A percentile compares a stretch with the other conserved stretches of the same genome.
phyloP scores from a whole-genome alignment of 768 basidiomycete species.

The Auricularia cornea region DNA sequence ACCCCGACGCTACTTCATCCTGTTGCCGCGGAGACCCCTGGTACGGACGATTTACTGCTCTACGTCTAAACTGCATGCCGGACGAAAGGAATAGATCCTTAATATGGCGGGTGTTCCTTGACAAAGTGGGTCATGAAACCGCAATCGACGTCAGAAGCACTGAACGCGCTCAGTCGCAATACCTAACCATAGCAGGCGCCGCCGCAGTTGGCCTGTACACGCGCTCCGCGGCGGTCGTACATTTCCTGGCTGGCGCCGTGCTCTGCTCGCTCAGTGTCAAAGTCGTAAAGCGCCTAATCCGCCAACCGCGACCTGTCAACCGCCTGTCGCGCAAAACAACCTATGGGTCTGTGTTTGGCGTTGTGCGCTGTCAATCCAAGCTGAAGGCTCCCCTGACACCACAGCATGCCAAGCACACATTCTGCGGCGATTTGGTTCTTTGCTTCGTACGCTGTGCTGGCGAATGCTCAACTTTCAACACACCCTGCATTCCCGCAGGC shows the following conservation, averaged over 20 bases:
- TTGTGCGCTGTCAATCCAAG: not conserved
- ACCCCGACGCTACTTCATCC: no score
- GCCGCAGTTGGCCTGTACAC: constrained; percentile 35
- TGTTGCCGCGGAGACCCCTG: no score
- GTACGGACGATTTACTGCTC: no score
- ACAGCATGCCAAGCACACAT: constrained; percentile 80
- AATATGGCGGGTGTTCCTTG: not conserved
- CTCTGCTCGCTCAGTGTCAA: constrained; percentile 45
- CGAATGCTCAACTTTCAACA: constrained; percentile 48
- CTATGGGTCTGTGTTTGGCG: constrained; percentile 49
- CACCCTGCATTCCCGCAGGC: constrained; percentile 44
- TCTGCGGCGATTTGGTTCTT: constrained; percentile 61
- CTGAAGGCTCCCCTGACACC: not conserved
- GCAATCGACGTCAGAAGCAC: not conserved
- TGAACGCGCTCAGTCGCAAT: not conserved
- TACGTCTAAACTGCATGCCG: no score
- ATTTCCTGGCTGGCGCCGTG: constrained; percentile 51
- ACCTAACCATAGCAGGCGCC: not conserved
- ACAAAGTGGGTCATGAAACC: not conserved
- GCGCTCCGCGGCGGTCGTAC: constrained; percentile 51
- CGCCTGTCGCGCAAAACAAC: constrained; percentile 37
- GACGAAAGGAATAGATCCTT: no score
- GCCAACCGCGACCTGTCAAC: constrained; percentile 52
- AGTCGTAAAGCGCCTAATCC: constrained; percentile 45
- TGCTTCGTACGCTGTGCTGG: constrained; percentile 50